Percentiles rank a stretch among this genome's conserved stretches.
Conservation (phyloP, 1,139 yeast genomes). For the Kodamaea anthophila region DNA sequence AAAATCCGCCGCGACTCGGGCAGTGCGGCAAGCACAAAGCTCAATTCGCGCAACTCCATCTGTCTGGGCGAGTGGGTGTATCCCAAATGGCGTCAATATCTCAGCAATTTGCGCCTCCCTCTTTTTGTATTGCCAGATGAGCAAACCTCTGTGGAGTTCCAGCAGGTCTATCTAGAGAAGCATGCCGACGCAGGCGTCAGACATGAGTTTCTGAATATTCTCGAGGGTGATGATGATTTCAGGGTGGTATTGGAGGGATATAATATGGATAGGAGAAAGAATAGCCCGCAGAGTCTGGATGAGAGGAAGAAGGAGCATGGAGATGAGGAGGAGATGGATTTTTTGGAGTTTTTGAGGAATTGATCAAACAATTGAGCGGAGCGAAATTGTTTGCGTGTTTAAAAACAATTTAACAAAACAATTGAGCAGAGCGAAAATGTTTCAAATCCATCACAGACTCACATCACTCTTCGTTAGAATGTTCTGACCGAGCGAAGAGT, state of each 20-base stretch:
- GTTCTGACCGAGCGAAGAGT: no score
- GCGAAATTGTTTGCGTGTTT: no score
- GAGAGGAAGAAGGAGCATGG: slow-evolving; percentile 6
- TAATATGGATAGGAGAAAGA: slow-evolving; percentile 8
- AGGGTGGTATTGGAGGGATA: slow-evolving; percentile 28
- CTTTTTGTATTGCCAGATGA: slow-evolving; percentile 39
- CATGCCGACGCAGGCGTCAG: slow-evolving; percentile 12
- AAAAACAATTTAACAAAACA: no score
- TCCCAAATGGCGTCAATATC: slow-evolving; percentile 31
- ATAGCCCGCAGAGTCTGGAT: slow-evolving; percentile 11
- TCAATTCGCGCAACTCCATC: slow-evolving; percentile 15
- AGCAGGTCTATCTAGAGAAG: slow-evolving; percentile 19
- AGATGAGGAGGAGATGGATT: slow-evolving; percentile 32
- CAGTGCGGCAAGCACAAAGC: slow-evolving; percentile 22
- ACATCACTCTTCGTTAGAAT: no score
- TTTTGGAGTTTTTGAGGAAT: slow-evolving; percentile 40
- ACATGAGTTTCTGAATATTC: slow-evolving; percentile 37
- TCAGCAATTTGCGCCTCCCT: slow-evolving; percentile 34
- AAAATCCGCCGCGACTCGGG: slow-evolving; percentile 13
- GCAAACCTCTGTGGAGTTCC: slow-evolving; percentile 23
- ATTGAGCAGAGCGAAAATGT: no score
- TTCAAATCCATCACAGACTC: no score
- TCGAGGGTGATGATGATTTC: slow-evolving; percentile 20
- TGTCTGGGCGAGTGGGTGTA: no score
- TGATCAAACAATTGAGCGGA: no score